A percentile compares a stretch with the other conserved stretches of the same genome.
Evolutionary conservation across 2,329 filamentous ascomycete species (phyloP).

Genomic region (Stagonosporopsis tanaceti): DNA sequence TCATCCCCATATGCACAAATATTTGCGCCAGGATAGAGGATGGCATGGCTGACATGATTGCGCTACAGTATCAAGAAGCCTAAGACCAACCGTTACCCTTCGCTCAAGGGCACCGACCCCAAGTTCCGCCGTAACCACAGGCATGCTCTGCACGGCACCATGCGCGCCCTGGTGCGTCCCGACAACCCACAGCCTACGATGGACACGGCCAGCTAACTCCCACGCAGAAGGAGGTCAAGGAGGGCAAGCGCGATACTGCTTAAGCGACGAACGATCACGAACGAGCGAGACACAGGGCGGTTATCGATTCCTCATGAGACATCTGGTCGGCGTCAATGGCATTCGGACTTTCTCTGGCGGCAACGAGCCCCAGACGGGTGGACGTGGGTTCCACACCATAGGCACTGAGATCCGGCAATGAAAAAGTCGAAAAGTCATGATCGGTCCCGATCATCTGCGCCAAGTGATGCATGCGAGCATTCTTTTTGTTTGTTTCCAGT

Average conservation of each 20-base stretch:
- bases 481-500: conserved; percentile 17
- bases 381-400: conserved; percentile 44
- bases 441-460: conserved; percentile 29
- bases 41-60: conserved; percentile 29
- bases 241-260: conserved; percentile 90
- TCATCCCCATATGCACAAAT: not conserved
- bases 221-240: conserved; percentile 91
- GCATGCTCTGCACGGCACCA: conserved; percentile 99
- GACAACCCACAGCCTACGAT: not conserved
- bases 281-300: conserved; percentile 45
- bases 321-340: conserved; percentile 53
- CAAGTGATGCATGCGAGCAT: conserved; percentile 34
- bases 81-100: conserved; percentile 98
- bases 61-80: conserved; percentile 96
- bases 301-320: conserved; percentile 51
- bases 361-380: conserved; percentile 45
- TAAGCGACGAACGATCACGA: conserved; percentile 59
- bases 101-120: conserved; percentile 97
- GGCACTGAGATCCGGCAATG: conserved; percentile 49
- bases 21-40: conserved; percentile 11
- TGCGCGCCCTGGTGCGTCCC: conserved; percentile 88
- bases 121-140: conserved; percentile 99
- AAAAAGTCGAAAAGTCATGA: conserved; percentile 48
- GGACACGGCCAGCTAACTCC: conserved; percentile 34
- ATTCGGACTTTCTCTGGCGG: conserved; percentile 50